These are phyloP conservation scores for Hippophae gyantsensis DNA, from an alignment of 306 rosid species.

Conservation along the genomic window DNA sequence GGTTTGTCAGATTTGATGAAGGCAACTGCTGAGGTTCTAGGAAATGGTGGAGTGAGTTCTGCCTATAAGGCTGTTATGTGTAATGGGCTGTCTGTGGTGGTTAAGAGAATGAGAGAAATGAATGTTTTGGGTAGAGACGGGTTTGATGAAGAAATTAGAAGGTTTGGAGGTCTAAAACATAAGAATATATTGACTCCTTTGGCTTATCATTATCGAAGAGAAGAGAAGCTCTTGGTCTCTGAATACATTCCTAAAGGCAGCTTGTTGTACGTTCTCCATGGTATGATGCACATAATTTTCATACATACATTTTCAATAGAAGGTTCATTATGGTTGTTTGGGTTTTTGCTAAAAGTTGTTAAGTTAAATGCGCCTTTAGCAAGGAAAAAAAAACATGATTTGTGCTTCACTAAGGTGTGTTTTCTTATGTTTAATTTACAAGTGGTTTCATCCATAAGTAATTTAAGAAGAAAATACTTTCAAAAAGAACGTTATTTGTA, in stretches of 20 bases:
- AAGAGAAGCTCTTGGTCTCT: conserved; percentile 70
- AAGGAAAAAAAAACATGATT: too few species aligned
- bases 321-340: too few species aligned
- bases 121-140: conserved; percentile 54
- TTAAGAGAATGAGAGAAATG: conserved; percentile 83
- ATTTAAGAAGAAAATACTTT: too few species aligned
- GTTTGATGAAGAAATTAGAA: conserved; percentile 70
- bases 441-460: too few species aligned
- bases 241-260: conserved; percentile 73
- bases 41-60: conserved; percentile 71
- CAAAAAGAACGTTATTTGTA: too few species aligned
- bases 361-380: too few species aligned
- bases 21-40: conserved; percentile 80
- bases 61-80: conserved; percentile 70
- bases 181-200: conserved; percentile 49
- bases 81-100: conserved; percentile 67
- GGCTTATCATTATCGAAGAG: conserved; percentile 71
- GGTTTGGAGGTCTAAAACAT: conserved; percentile 58
- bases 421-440: too few species aligned
- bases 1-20: conserved; percentile 83
- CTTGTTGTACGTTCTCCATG: conserved; percentile 70
- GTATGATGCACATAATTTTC: conserved; percentile 22
- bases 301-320: too few species aligned
- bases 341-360: too few species aligned
- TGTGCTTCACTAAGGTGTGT: too few species aligned